Conservation (phyloP, 306 rosid species). For the Lotus japonicus region DNA sequence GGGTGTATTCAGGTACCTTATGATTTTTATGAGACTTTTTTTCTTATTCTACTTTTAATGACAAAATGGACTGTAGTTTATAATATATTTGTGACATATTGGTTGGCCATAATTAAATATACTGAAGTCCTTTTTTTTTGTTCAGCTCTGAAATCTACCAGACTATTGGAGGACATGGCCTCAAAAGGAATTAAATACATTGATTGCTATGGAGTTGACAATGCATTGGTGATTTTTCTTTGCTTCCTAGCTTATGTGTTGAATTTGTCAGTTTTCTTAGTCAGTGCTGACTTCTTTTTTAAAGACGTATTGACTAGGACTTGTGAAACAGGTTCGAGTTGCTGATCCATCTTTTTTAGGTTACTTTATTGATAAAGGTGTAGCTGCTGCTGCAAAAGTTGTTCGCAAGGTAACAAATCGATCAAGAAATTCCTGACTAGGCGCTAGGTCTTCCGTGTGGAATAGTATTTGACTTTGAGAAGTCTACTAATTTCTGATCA, state of each 20-base stretch:
- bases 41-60: conserved; percentile 2
- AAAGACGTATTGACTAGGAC: conserved; percentile 27
- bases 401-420: conserved; percentile 76
- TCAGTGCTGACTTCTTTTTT: conserved; percentile 9
- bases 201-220: conserved; percentile 98
- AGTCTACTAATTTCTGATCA: background rate
- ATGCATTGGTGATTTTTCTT: conserved; percentile 66
- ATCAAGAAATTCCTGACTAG: conserved; percentile 3
- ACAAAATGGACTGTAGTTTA: conserved; percentile 5
- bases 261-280: conserved; percentile 7
- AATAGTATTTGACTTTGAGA: conserved; percentile 7
- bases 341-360: conserved; percentile 96
- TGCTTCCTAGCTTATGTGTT: conserved; percentile 7
- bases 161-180: conserved; percentile 90
- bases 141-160: conserved; percentile 77
- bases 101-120: background rate
- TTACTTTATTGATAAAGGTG: conserved; percentile 93
- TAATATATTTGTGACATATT: background rate
- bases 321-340: conserved; percentile 81
- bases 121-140: background rate
- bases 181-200: conserved; percentile 75
- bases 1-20: conserved; percentile 77
- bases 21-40: background rate
- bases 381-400: conserved; percentile 91
- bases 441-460: background rate